phyloP scores from a whole-genome alignment of 352 stramenopile species.

The Globisporangium splendens region DNA sequence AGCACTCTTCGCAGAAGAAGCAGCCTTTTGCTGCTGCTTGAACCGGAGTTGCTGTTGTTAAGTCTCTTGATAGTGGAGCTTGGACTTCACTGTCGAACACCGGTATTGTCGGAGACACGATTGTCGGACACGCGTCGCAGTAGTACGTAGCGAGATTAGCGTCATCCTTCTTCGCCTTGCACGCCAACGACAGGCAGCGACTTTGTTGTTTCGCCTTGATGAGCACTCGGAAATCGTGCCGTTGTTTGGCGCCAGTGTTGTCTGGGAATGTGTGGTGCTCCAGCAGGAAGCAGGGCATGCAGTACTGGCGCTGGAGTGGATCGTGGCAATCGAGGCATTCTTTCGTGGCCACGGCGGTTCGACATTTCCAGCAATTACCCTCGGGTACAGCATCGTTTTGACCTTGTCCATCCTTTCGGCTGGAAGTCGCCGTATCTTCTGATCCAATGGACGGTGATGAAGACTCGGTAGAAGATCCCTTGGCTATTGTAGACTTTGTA shows the following conservation, averaged over 20 bases:
- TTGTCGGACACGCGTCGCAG: slow-evolving; percentile 28
- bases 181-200: slow-evolving; percentile 29
- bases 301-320: slow-evolving; percentile 26
- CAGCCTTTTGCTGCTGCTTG: slow-evolving; percentile 15
- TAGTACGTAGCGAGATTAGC: slow-evolving; percentile 34
- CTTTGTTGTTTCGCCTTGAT: slow-evolving; percentile 15
- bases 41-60: not conserved
- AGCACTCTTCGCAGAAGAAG: slow-evolving; percentile 73
- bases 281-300: slow-evolving; percentile 45
- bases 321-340: slow-evolving; percentile 53
- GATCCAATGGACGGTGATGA: not conserved
- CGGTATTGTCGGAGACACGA: not conserved
- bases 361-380: slow-evolving; percentile 40
- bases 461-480: not conserved
- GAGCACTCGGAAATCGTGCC: slow-evolving; percentile 61
- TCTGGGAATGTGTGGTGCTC: slow-evolving; percentile 27
- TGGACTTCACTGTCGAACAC: not conserved
- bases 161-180: slow-evolving; percentile 4
- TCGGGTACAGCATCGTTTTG: slow-evolving; percentile 11
- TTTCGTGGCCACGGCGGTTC: slow-evolving; percentile 29
- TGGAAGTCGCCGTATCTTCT: slow-evolving; percentile 6
- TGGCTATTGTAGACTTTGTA: not conserved
- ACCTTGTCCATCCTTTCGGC: not conserved
- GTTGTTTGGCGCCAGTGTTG: slow-evolving; percentile 13
- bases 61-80: no score